Base-by-base conservation (phyloP, 176 grass and related monocot genomes). In the Oropetium thomaeum region DNA sequence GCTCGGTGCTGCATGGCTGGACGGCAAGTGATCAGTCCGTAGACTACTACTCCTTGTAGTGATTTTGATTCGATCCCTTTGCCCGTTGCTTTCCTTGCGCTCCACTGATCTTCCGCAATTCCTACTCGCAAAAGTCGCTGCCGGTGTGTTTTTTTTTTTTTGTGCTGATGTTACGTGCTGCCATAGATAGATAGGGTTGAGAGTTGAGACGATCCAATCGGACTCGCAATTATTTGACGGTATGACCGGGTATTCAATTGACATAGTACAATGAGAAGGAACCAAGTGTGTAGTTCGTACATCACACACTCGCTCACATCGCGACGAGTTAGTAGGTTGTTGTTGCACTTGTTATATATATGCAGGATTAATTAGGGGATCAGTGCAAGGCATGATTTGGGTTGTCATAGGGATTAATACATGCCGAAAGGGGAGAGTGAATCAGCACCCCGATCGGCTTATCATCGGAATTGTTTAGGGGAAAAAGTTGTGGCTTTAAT, bases 11-110 rank as follows among this genome's bases (percentile, higher is more conserved):
- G 52, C 71, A 58, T 70, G 13, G 33, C 16, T 73, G 59, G 85
- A 67, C 79, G 73, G 82, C 62, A 89, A 89, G 63, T 32, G 65
- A 29, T 67, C 66, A 42, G 33, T 45, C 45, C 61, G 63, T 59
- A 31, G 74, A 79, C 34, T 32, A n/a, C n/a, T n/a, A n/a, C n/a
- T n/a, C n/a, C n/a, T n/a, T n/a, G n/a, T n/a, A n/a, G n/a, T n/a
- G n/a, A n/a, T n/a, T n/a, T n/a, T n/a, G 41, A 47, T 54, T 27
- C 42, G 35, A 22, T 54, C 10, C 10, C 7, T 3, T 10, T 26
- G 0, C 70, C 49, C 25, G 43, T 86, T 82, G 51, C 88, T 83
- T 90, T 86, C 71, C 84, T 87, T 87, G 69, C 62, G 86, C 75
- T 80, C 23, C 60, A 88, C 53, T 57, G 53, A 22, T 57, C 22